Base-by-base conservation (phyloP, 2,329 filamentous ascomycete genomes). In the Bipolaris victoriae region DNA sequence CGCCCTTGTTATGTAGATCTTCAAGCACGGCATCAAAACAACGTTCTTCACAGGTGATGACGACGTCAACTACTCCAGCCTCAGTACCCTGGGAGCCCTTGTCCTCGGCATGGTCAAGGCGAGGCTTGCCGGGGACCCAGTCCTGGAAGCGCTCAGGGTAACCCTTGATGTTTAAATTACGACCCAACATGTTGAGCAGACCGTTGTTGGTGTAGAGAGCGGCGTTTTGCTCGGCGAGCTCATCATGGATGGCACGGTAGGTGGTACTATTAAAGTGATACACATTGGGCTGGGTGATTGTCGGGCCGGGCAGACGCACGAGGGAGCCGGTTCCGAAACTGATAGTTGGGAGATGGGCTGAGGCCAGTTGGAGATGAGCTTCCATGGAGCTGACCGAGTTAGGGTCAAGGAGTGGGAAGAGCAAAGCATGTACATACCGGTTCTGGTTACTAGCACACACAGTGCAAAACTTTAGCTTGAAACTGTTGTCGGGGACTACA, bases 401-500 rank as follows among this genome's bases (percentile, higher is more conserved):
- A 71, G 66, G 48, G 22, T 22, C 3, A 13, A 3, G n/a, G 7
- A 9, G 9, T 6, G 9, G 24, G n/a, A 13, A 10, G n/a, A 20
- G 15, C 16, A 41, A 47, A 15, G n/a, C 7, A 13, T 3, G n/a
- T 3, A 50, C 83, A 62, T 82, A 96, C 87, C 95, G 88, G 74
- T 99, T 99, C 77, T 99, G 92, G 71, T 99, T 99, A 71, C 92
- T 97, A 7, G 95, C 95, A 79, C 95, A 99, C n/a, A 99, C 94
- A 2, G 95, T 98, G 82, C 93, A 97, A 79, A 98, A 97, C 74
- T 91, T 96, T 61, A 99, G 85, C 79, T 95, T 97, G 83, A 88
- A 97, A n/a, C 80, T 81, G 24, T 84, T 81, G 13, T 80, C 77
- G 3, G 67, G 56, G 15, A 74, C 69, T n/a, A 55, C 52, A 52